A percentile compares a stretch with the other conserved stretches of the same genome.
Evolutionary conservation across 371 early-diverging fungal genomes (phyloP).

Genomic region (Lichtheimia ramosa): DNA sequence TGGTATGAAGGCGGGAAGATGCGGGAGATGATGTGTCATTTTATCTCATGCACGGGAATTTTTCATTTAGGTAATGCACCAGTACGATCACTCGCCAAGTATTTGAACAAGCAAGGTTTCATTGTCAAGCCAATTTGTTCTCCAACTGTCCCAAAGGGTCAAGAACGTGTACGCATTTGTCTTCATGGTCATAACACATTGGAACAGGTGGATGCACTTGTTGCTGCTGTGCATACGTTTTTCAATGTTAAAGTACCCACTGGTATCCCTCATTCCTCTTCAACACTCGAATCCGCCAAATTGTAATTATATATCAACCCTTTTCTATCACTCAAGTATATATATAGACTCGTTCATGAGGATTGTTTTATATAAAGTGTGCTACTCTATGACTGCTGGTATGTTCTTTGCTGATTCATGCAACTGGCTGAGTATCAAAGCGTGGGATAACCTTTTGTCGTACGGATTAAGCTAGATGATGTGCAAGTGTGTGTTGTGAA

Average conservation of each 20-base stretch:
- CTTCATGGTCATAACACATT: conserved; percentile 73
- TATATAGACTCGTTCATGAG: too few relatives aligned
- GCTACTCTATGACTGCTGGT: too few relatives aligned
- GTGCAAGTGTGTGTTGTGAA: too few relatives aligned
- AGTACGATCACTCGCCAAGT: conserved; percentile 58
- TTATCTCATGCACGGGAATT: background rate
- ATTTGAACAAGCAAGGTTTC: conserved; percentile 60
- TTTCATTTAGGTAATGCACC: conserved; percentile 55
- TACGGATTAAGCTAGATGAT: too few relatives aligned
- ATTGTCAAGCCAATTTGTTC: conserved; percentile 80
- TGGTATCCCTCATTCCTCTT: background rate
- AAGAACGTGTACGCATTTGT: conserved; percentile 81
- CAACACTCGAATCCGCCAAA: conserved; percentile 9
- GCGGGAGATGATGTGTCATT: too few relatives aligned
- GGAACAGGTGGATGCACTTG: conserved; percentile 57
- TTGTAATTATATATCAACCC: conserved; percentile 1
- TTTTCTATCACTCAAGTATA: background rate
- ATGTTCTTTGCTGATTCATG: too few relatives aligned
- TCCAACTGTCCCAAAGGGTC: conserved; percentile 80
- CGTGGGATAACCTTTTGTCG: too few relatives aligned
- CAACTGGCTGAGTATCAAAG: too few relatives aligned
- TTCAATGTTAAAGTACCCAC: conserved; percentile 19
- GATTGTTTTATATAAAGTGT: too few relatives aligned
- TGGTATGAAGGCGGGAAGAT: conserved; percentile 32
- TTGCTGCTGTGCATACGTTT: conserved; percentile 48